Conservation (phyloP, 2,329 filamentous ascomycete genomes). For the Botryotinia convoluta region DNA sequence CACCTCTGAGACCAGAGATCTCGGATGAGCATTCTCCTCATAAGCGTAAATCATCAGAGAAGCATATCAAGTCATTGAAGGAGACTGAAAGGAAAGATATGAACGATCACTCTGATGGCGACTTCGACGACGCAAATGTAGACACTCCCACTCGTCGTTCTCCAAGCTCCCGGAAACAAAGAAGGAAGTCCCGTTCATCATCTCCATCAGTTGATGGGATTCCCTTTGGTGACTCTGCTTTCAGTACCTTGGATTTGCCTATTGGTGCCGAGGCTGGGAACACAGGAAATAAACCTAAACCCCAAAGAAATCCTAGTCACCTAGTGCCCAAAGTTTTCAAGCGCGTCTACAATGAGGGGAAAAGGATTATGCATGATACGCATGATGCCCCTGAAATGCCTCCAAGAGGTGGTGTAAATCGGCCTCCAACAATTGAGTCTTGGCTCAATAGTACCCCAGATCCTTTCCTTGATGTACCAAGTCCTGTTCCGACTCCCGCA, state of each 20-base stretch:
- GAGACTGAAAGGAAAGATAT: slow-evolving; percentile 5
- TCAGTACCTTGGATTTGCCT: slow-evolving; percentile 60
- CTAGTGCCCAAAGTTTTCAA: slow-evolving; percentile 63
- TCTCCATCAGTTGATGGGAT: slow-evolving; percentile 56
- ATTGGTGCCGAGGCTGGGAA: slow-evolving; percentile 48
- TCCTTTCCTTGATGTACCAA: slow-evolving; percentile 53
- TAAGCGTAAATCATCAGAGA: slow-evolving; percentile 30
- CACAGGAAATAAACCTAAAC: slow-evolving; percentile 46
- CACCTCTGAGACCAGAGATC: slow-evolving; percentile 19
- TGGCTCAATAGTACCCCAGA: slow-evolving; percentile 64
- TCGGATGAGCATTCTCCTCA: slow-evolving; percentile 19
- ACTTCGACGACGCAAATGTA: background rate
- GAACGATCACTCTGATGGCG: background rate
- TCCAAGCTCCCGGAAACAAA: slow-evolving; percentile 26
- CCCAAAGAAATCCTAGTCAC: slow-evolving; percentile 56
- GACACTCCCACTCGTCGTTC: slow-evolving; percentile 28
- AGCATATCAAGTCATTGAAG: slow-evolving; percentile 28
- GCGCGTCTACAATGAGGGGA: slow-evolving; percentile 62
- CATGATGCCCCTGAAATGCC: slow-evolving; percentile 46
- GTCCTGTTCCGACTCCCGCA: slow-evolving; percentile 30
- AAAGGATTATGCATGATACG: slow-evolving; percentile 62
- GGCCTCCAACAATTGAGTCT: slow-evolving; percentile 62
- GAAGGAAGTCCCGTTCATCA: slow-evolving; percentile 29
- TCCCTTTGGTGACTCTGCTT: slow-evolving; percentile 64
- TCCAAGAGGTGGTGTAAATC: slow-evolving; percentile 51